Base-by-base conservation (phyloP, 1,284 basidiomycete genomes). In the Cutaneotrichosporon sp. region DNA sequence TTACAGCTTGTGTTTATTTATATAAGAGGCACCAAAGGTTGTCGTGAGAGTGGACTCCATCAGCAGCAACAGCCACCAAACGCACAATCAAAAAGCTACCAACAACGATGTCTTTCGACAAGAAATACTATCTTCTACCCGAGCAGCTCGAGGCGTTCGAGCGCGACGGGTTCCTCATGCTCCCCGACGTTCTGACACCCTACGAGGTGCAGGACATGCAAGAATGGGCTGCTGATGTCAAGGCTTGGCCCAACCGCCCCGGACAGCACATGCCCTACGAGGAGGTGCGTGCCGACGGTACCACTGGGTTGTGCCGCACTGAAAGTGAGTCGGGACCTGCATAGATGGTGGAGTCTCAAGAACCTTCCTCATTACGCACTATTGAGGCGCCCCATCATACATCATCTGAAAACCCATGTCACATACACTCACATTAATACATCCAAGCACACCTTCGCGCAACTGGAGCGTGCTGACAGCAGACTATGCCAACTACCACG, bases 201-300 rank as follows among this genome's bases (percentile, higher is more conserved):
- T 45, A 51, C 16, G 56, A 67, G 45, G 51, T 52, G 33, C 44
- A 49, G 31, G 58, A 57, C 47, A 46, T 71, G 20, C 55, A 66
- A 46, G 10, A 17, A 9, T 70, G 68, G 68, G 55, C 64, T 4
- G 52, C 52, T 32, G 62, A 70, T 46, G 65, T 71, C 42, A 65
- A 70, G 49, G 51, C 29, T 22, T 66, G 61, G 63, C 66, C 66
- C 12, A 54, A 63, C 34, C 54, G 61, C n/a, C 43, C 46, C 4
- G 63, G 64, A 3, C 46, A 66, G 52, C 66, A 68, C 59, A 66
- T 71, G 64, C 66, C 61, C 4, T 71, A 71, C 47, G 60, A 63
- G 42, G 68, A 71, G 52, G 54, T 55, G 10, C 51, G 61, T 27
- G 39, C 57, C 16, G 64, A 67, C 43, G 68, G 66, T 7, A 60